These are phyloP conservation scores for Oidiodendron maius DNA, from an alignment of 495 filamentous ascomycete genomes.

Conservation along the genomic window DNA sequence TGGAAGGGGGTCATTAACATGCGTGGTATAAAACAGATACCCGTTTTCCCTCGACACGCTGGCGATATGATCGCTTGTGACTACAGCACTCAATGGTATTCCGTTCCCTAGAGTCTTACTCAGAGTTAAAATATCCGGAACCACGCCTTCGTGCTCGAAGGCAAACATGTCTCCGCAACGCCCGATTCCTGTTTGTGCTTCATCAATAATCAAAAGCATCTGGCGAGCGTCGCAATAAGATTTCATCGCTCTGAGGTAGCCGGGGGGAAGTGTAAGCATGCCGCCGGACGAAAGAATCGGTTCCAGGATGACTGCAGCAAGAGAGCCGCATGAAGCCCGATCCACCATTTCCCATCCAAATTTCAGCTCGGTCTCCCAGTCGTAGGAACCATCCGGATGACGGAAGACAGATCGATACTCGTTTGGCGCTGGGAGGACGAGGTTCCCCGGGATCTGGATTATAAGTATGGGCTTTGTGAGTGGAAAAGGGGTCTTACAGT, in stretches of 20 bases:
- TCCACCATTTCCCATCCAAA: constrained; percentile 65
- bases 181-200: constrained; percentile 75
- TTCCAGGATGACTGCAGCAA: constrained; percentile 74
- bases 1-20: constrained; percentile 51
- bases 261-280: constrained; percentile 50
- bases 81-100: constrained; percentile 52
- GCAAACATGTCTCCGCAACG: constrained; percentile 60
- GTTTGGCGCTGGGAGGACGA: constrained; percentile 51
- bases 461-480: constrained; percentile 58
- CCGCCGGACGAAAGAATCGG: constrained; percentile 52
- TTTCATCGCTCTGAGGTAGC: constrained; percentile 59
- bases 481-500: constrained; percentile 58
- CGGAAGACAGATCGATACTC: constrained; percentile 39
- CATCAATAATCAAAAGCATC: constrained; percentile 64
- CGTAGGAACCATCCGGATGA: constrained; percentile 43
- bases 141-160: constrained; percentile 56
- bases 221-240: constrained; percentile 57
- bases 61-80: constrained; percentile 46
- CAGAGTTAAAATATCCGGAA: constrained; percentile 59
- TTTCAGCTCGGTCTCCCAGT: constrained; percentile 54
- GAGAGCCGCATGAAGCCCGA: constrained; percentile 51
- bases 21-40: constrained; percentile 53
- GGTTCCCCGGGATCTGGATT: constrained; percentile 57
- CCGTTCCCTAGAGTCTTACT: constrained; percentile 63
- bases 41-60: constrained; percentile 45